Evolutionary conservation across 139 green algal genomes (phyloP), one percentile per base, ranked within the genome.

Genomic region (Tetradesmus obliquus): DNA sequence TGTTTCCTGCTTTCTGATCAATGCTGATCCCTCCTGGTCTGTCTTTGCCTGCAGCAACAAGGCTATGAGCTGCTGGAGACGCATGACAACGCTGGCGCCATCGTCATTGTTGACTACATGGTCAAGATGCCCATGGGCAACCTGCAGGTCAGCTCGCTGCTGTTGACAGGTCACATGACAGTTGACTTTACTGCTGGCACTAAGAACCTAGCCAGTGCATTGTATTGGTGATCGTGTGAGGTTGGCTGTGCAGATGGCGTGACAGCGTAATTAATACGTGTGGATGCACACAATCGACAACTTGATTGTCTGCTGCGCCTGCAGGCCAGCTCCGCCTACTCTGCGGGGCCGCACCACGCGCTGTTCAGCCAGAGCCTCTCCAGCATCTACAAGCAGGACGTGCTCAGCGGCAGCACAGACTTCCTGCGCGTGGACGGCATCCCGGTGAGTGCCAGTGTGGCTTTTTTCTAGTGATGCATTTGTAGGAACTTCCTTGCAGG

Each of bases 1-100:
- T n/a, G n/a, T n/a, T n/a, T n/a, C n/a, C n/a, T n/a, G n/a, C n/a
- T n/a, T n/a, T n/a, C n/a, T n/a, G n/a, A n/a, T n/a, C n/a, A n/a
- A n/a, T n/a, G n/a, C n/a, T n/a, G n/a, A n/a, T n/a, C n/a, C n/a
- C n/a, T n/a, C n/a, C n/a, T n/a, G n/a, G n/a, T n/a, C n/a, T n/a
- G n/a, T n/a, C n/a, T n/a, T n/a, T n/a, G 74, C 20, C 5, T 84
- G 79, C 94, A 96, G 94, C 92, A 97, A 95, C 91, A 95, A 55
- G 94, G 96, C 2, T 99, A 99, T 93, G 97, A 97, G 93, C 93
- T 99, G 82, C 72, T 99, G 10, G 93, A 96, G 89, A 98, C 97
- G 0, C 97, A 98, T 72, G 96, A 98, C 71, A 91, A 93, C 62
- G 89, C 90, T 1, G 95, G 93, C 12, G 95, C 96, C 0, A 96